Conservation (phyloP, 495 filamentous ascomycete species). For the Aspergillus diversus region DNA sequence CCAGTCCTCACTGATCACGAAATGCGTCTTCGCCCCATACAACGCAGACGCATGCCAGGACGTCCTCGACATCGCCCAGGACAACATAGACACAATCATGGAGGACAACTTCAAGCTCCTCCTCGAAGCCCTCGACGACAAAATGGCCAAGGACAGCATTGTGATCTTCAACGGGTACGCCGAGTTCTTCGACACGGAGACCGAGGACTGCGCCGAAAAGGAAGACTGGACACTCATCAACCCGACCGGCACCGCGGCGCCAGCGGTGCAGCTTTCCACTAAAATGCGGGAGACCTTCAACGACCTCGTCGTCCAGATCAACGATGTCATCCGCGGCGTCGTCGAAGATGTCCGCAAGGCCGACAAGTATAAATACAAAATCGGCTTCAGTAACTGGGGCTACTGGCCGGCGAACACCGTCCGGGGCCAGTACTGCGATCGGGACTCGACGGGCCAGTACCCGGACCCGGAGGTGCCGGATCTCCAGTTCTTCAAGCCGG, state of each 20-base stretch:
- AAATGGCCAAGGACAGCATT: slow-evolving; percentile 27
- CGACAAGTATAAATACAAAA: background rate
- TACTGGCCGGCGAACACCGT: slow-evolving; percentile 17
- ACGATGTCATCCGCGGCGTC: slow-evolving; percentile 21
- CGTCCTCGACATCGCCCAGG: slow-evolving; percentile 24
- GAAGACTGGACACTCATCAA: slow-evolving; percentile 24
- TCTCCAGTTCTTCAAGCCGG: slow-evolving; percentile 28
- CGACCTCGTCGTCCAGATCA: slow-evolving; percentile 27
- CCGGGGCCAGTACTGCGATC: slow-evolving; percentile 31
- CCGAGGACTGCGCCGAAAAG: slow-evolving; percentile 22
- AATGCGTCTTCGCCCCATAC: slow-evolving; percentile 27
- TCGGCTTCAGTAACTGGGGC: slow-evolving; percentile 28
- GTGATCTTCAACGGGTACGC: slow-evolving; percentile 31
- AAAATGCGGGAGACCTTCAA: slow-evolving; percentile 30
- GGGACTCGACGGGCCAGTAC: slow-evolving; percentile 17
- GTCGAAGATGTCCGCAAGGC: slow-evolving; percentile 23
- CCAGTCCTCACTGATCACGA: slow-evolving; percentile 20
- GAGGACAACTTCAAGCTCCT: slow-evolving; percentile 24
- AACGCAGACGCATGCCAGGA: slow-evolving; percentile 20
- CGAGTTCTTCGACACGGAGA: slow-evolving; percentile 29
- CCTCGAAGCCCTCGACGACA: slow-evolving; percentile 19
- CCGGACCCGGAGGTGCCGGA: slow-evolving; percentile 28
- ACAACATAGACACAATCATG: slow-evolving; percentile 26
- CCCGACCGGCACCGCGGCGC: background rate
- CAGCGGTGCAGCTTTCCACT: slow-evolving; percentile 16